Base-by-base conservation (phyloP, 106 monocot genomes). In the Dioscorea alata region DNA sequence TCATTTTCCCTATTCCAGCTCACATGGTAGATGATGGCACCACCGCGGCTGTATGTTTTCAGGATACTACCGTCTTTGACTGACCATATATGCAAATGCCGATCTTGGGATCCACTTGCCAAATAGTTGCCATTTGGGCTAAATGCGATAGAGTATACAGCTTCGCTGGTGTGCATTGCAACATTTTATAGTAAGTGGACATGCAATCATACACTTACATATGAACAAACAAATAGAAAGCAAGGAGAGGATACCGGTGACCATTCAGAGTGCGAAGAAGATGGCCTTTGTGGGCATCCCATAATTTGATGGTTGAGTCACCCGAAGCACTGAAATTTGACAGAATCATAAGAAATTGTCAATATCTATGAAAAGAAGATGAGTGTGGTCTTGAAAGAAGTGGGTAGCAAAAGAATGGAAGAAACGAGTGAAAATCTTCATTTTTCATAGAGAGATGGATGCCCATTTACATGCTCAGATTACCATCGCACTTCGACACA, bases 1-100 rank as follows among this genome's bases (percentile, higher is more conserved):
- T 91, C 83, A 23, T 91, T 91, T 64, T 88, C 86, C 71, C 76
- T 81, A 72, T 95, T 95, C 94, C 94, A 95, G 61, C 88, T 88
- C 16, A 95, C 91, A 75, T 95, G 87, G 19, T 88, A 95, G 52
- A 95, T 86, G 48, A 85, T 90, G 21, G 88, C 94, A 17, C 80
- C 83, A 2, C 94, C 90, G 6, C 17, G 63, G 33, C 71, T 78
- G 61, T 86, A 95, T 5, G 90, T 91, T 59, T 82, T 85, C 63
- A 91, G 59, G 35, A 95, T 65, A 68, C 57, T 85, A 51, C 88
- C 91, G 57, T 95, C 91, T 83, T 82, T 91, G 42, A 95, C 85
- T 6, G 94, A 95, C 94, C 91, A 95, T 64, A 95, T 84, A 60
- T 88, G 81, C 25, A 95, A 66, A 71, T 81, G 79, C n/a, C 88